Conservation (phyloP, 2,329 filamentous ascomycete genomes). For the Stachybotrys elegans region DNA sequence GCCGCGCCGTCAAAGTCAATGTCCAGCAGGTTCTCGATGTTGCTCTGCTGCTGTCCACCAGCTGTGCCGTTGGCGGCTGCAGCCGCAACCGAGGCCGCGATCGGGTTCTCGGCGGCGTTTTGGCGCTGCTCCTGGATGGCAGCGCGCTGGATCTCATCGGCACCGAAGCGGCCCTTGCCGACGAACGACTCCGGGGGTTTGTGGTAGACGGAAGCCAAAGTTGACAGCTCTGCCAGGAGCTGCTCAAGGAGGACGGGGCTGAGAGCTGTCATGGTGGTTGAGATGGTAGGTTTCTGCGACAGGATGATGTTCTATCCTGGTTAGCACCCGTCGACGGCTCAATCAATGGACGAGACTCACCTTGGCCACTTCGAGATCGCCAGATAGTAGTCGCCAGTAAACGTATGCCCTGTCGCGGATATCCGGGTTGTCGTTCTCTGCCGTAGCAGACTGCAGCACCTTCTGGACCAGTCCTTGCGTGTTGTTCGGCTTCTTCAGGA, state of each 20-base stretch:
- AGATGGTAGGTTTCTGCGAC: constrained; percentile 89
- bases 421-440: constrained; percentile 95
- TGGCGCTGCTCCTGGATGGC: constrained; percentile 95
- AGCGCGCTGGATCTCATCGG: constrained; percentile 88
- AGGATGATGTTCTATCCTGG: constrained; percentile 69
- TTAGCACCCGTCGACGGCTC: not conserved
- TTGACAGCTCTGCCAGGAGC: constrained; percentile 87
- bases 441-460: constrained; percentile 86
- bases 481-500: constrained; percentile 92
- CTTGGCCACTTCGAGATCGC: constrained; percentile 86
- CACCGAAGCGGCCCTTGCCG: constrained; percentile 88
- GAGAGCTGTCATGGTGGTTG: constrained; percentile 87
- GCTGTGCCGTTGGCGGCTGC: constrained; percentile 60
- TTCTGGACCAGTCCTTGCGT: constrained; percentile 90
- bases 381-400: constrained; percentile 94
- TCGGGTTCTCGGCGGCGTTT: constrained; percentile 88
- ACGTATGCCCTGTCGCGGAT: constrained; percentile 96
- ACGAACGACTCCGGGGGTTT: constrained; percentile 98
- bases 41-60: constrained; percentile 55
- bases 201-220: constrained; percentile 95
- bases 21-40: constrained; percentile 90
- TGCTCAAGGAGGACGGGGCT: constrained; percentile 80
- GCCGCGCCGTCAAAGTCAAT: constrained; percentile 94
- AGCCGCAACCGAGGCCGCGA: constrained; percentile 76
- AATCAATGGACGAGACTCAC: constrained; percentile 32